A percentile compares a stretch with the other conserved stretches of the same genome.
Conservation (phyloP, 1,139 yeast species). For the Sugiyamaella castrensis region DNA sequence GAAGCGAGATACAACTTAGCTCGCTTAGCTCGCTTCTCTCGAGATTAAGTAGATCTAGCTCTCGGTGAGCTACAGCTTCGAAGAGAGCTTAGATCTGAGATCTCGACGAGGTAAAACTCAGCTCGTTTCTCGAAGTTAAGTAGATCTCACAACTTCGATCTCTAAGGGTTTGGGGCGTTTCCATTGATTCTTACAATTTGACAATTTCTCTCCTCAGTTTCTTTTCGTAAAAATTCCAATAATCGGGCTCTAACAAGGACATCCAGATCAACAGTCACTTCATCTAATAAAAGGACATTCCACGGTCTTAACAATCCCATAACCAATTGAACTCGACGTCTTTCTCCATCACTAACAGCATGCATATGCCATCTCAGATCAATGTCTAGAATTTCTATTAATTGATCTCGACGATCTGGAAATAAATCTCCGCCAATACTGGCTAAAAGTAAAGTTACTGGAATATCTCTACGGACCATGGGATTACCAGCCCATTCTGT, state of each 20-base stretch:
- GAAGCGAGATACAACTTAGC: too few species aligned
- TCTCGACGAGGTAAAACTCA: too few species aligned
- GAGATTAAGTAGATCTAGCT: too few species aligned
- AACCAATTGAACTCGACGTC: constrained; percentile 87
- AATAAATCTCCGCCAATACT: constrained; percentile 80
- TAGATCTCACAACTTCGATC: not conserved
- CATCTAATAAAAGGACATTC: constrained; percentile 79
- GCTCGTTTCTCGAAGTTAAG: not conserved
- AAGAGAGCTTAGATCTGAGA: not conserved
- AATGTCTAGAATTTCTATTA: constrained; percentile 74
- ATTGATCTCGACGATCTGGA: constrained; percentile 70
- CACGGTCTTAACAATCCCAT: constrained; percentile 94
- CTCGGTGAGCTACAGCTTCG: not conserved
- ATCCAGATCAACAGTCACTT: constrained; percentile 93
- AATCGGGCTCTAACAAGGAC: constrained; percentile 82
- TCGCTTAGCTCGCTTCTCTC: too few species aligned
- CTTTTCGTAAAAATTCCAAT: constrained; percentile 63
- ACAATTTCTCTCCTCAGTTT: constrained; percentile 67
- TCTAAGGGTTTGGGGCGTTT: not conserved
- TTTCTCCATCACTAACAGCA: constrained; percentile 87
- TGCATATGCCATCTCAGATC: constrained; percentile 93
- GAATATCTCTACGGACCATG: constrained; percentile 84
- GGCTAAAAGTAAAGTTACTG: constrained; percentile 71
- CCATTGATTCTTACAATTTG: constrained; percentile 26
- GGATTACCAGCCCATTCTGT: constrained; percentile 98